phyloP scores from a whole-genome alignment of 1,284 basidiomycete species.

The Ganoderma lingzhi region DNA sequence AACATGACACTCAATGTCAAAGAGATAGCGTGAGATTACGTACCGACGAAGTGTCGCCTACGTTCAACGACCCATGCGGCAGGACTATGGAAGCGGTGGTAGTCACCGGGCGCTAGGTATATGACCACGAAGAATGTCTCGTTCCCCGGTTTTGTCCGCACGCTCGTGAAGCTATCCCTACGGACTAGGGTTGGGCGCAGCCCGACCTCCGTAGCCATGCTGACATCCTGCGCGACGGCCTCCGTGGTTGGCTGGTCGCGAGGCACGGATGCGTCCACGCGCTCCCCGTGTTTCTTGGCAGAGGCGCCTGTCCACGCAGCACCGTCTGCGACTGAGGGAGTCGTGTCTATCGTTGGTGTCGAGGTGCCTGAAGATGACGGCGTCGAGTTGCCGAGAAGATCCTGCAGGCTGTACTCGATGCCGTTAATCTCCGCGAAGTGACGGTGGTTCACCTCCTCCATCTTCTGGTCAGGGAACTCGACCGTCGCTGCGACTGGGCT shows the following conservation, averaged over 20 bases:
- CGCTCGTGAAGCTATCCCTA: constrained; percentile 50
- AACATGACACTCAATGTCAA: background rate
- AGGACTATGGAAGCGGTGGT: constrained; percentile 97
- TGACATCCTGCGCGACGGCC: constrained; percentile 68
- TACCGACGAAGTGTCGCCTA: constrained; percentile 92
- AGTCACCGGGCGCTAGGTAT: constrained; percentile 98
- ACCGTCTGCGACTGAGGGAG: constrained; percentile 21
- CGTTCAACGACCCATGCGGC: constrained; percentile 98
- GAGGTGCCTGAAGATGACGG: constrained; percentile 42
- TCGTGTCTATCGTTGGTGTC: constrained; percentile 35
- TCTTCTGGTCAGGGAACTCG: constrained; percentile 54
- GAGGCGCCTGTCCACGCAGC: constrained; percentile 38
- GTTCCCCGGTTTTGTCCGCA: constrained; percentile 72
- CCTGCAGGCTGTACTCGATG: constrained; percentile 92
- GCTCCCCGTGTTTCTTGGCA: constrained; percentile 64
- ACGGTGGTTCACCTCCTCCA: constrained; percentile 77
- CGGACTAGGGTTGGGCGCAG: constrained; percentile 54
- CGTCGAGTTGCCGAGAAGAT: constrained; percentile 70
- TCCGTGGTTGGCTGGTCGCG: constrained; percentile 60
- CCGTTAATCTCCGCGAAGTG: constrained; percentile 98
- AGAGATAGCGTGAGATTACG: constrained; percentile 30
- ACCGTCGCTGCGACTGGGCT: constrained; percentile 51
- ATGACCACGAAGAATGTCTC: constrained; percentile 93
- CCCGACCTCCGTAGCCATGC: constrained; percentile 76
- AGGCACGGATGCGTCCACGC: constrained; percentile 71